Percentiles rank a stretch among this genome's conserved stretches.
Conservation (phyloP, 1,284 basidiomycete genomes). For the Papiliotrema fonsecae region DNA sequence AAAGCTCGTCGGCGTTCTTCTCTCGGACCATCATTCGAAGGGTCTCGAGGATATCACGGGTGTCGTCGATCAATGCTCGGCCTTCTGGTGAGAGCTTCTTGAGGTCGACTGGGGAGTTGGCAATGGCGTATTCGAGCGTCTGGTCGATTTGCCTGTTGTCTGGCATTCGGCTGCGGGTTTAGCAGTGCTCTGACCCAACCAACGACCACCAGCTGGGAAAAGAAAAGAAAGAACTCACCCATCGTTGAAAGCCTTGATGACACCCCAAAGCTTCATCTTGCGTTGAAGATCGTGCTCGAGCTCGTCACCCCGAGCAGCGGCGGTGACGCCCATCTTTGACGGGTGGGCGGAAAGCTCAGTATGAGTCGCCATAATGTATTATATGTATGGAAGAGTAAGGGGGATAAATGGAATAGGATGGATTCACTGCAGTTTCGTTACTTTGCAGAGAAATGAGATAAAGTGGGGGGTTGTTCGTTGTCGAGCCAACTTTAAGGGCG, state of each 20-base stretch:
- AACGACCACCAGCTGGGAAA: not conserved
- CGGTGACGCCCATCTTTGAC: conserved; percentile 43
- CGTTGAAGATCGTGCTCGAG: conserved; percentile 48
- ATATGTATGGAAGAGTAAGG: too few species aligned
- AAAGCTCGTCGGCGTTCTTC: conserved; percentile 84
- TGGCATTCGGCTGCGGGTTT: conserved; percentile 57
- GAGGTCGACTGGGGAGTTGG: conserved; percentile 63
- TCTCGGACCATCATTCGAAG: conserved; percentile 60
- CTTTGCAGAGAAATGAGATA: not conserved
- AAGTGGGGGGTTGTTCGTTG: too few species aligned
- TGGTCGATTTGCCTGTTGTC: conserved; percentile 73
- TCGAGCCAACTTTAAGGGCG: too few species aligned
- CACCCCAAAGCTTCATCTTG: conserved; percentile 61
- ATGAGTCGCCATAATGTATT: conserved; percentile 16
- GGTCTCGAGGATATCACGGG: conserved; percentile 47
- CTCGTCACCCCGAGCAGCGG: conserved; percentile 34
- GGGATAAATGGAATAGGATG: too few species aligned
- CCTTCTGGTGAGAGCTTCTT: conserved; percentile 70
- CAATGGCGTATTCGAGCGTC: conserved; percentile 63
- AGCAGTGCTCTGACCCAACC: not conserved
- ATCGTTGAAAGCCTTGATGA: conserved; percentile 69
- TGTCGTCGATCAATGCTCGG: conserved; percentile 67
- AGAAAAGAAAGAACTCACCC: conserved; percentile 47
- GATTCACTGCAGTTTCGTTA: not conserved
- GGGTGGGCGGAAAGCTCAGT: conserved; percentile 32